These are phyloP conservation scores for Candida maris DNA, from an alignment of 805 yeast genomes.

Conservation along the genomic window DNA sequence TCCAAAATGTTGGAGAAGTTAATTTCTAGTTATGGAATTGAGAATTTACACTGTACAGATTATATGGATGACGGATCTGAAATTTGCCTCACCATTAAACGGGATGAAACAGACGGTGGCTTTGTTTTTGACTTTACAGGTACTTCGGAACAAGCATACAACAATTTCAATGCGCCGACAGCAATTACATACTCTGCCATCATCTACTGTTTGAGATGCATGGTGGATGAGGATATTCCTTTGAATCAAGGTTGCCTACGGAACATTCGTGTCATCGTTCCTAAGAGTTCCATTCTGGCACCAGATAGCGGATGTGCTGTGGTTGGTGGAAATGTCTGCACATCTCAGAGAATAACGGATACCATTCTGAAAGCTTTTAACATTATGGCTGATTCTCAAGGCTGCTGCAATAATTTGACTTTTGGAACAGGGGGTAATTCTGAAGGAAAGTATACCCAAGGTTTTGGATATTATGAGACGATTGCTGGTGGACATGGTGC, in stretches of 20 bases:
- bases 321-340: constrained; percentile 47
- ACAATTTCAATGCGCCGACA: constrained; percentile 86
- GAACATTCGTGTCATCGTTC: constrained; percentile 13
- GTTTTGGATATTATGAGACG: constrained; percentile 51
- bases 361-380: constrained; percentile 50
- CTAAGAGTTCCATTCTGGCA: constrained; percentile 27
- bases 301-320: constrained; percentile 48
- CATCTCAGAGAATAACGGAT: constrained; percentile 52
- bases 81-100: constrained; percentile 50
- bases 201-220: constrained; percentile 75
- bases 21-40: constrained; percentile 36
- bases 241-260: constrained; percentile 83
- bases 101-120: constrained; percentile 41
- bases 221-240: constrained; percentile 84
- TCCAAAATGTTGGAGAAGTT: constrained; percentile 45
- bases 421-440: constrained; percentile 46
- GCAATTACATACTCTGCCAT: constrained; percentile 88
- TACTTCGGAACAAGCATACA: constrained; percentile 78
- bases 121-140: constrained; percentile 82
- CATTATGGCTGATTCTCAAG: constrained; percentile 54
- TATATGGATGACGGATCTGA: constrained; percentile 78
- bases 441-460: constrained; percentile 36
- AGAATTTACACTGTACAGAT: constrained; percentile 50
- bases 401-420: constrained; percentile 52
- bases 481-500: constrained; percentile 54